These are phyloP conservation scores for Cladorrhinum samala DNA, from an alignment of 495 filamentous ascomycete genomes.

Conservation along the genomic window DNA sequence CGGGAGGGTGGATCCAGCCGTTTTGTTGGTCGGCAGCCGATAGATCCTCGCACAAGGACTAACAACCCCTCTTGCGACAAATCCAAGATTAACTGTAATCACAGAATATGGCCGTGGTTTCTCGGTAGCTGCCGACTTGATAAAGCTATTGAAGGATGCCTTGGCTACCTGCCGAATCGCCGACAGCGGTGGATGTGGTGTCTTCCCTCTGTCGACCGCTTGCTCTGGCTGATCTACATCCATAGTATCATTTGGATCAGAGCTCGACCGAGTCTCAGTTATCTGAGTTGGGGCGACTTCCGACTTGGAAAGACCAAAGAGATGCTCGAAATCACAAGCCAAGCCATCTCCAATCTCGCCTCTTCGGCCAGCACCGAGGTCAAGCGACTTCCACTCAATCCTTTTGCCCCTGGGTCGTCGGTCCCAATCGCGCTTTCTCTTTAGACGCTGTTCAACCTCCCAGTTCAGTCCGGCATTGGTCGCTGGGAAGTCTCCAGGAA, in stretches of 20 bases:
- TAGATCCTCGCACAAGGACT: conserved; percentile 41
- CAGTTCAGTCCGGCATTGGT: conserved; percentile 74
- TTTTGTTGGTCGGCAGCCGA: conserved; percentile 34
- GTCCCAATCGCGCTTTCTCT: conserved; percentile 64
- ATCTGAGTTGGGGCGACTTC: conserved; percentile 13
- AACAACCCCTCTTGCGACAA: conserved; percentile 35
- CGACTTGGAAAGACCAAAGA: conserved; percentile 34
- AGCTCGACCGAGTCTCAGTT: conserved; percentile 7
- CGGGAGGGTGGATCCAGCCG: conserved; percentile 5
- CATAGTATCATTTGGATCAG: conserved; percentile 19
- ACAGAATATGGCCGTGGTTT: conserved; percentile 21
- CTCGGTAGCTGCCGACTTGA: conserved; percentile 6
- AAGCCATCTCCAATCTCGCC: conserved; percentile 82
- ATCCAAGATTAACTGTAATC: conserved; percentile 29
- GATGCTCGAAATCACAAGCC: conserved; percentile 79
- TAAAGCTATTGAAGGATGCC: conserved; percentile 19
- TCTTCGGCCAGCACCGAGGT: conserved; percentile 64
- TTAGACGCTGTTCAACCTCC: conserved; percentile 59
- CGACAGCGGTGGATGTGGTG: conserved; percentile 4
- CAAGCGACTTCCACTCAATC: conserved; percentile 67
- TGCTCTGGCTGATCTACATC: conserved; percentile 16
- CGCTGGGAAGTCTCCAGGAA: conserved; percentile 82
- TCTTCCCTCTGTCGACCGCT: not conserved
- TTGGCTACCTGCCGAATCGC: conserved; percentile 28
- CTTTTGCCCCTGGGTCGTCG: conserved; percentile 76